Base-by-base conservation (phyloP, 306 rosid species). In the Morella rubra region DNA sequence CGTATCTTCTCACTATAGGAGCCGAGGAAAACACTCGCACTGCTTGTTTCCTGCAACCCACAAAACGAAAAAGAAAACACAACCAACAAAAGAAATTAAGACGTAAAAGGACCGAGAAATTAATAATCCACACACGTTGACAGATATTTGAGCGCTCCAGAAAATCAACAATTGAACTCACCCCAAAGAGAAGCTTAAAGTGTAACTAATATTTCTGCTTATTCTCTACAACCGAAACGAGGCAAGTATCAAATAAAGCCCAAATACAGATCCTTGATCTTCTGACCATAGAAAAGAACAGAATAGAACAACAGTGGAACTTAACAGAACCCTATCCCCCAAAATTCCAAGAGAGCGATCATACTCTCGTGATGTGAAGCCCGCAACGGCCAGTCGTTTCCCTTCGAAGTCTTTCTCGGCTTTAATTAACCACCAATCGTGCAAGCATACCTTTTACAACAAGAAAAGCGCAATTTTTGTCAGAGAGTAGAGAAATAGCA, bases 351-450 rank as follows among this genome's bases (percentile, higher is more conserved):
- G 42, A 18, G 37, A 19, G 41, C 75, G 54, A 60, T 27, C 74
- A 46, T 85, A 89, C 91, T 79, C 82, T 77, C 66, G 81, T n/a
- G 87, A 86, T 5, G 88, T 52, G 4, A 78, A 11, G 51, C 97
- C 97, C 8, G 91, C 86, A 32, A 92, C 81, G 67, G 91, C 92
- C 32, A 92, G 84, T 64, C 84, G 55, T 54, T 82, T 87, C 53
- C 87, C 88, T 19, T 81, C 22, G 80, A 55, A 73, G 77, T 84
- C 84, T 4, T 45, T 74, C 58, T 75, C 61, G 10, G 90, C 77
- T 74, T 71, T 81, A 62, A 59, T 44, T 75, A 92, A 62, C 96
- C 97, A 92, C 97, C 97, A 92, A 80, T 82, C 85, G 68, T 71
- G 58, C 81, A 90, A 77, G 44, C 80, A 79, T 19, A 90, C 85